Base-by-base conservation (phyloP, 306 rosid genomes). In the Spatholobus suberectus region DNA sequence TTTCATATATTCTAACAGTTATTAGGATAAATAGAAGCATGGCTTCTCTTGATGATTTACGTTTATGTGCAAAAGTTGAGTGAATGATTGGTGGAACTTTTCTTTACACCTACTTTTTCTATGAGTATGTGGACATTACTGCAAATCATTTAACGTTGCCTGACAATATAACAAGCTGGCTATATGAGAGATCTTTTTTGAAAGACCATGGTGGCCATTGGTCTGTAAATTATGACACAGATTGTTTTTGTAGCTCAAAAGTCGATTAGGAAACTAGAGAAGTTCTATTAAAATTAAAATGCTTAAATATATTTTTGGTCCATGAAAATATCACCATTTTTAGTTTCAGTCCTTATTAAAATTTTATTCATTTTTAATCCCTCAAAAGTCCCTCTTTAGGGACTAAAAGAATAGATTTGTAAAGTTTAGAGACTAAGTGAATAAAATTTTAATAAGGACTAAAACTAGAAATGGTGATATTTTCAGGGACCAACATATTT, bases 171-270 rank as follows among this genome's bases (percentile, higher is more conserved):
- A 52, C 23, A 52, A 18, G 26, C 4, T 18, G 23, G 58, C 2
- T 20, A 20, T 38, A 26, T 57, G 21, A 34, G 32, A 57, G 47
- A 9, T 44, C 20, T 15, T 70, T 7, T 20, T 44, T 13, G 68
- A 27, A 38, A 74, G 70, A 3, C 24, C 23, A 74, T 24, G 57
- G 37, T 47, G 76, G n/a, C 37, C 68, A 7, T 73, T 73, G 68
- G 24, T 73, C 63, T 74, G 15, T 27, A 21, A 65, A 74, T 38
- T 65, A 73, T 49, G 47, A 20, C 26, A 0, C 9, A 61, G 18
- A 13, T 6, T 65, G 4, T 14, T 66, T 55, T 24, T 14, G 54
- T 58, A 34, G 38, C 79, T 38, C 51, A 20, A 62, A 59, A 58
- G 40, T n/a, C 15, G 4, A 43, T 40, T 58, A 10, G 13, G 18